Conservation (phyloP, 257 asterid genomes). For the Nicotiana tabacum region DNA sequence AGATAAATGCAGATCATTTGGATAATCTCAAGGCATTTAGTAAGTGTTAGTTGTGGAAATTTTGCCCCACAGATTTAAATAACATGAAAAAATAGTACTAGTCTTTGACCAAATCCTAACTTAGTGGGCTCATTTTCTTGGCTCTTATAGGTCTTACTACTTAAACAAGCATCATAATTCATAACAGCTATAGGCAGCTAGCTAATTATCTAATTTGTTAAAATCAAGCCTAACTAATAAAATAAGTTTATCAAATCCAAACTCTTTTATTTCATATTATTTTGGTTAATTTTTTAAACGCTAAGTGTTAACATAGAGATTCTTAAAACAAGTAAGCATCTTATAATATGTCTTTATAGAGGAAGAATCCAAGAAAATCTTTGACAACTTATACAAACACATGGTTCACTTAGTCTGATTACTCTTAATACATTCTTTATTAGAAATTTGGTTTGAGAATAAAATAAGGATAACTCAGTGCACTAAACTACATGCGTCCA, state of each 20-base stretch:
- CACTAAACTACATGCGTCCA: too few relatives aligned
- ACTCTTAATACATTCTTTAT: background rate
- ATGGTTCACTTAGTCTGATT: background rate
- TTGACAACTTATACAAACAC: constrained; percentile 4
- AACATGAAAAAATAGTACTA: background rate
- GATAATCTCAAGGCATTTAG: background rate
- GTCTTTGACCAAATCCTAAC: background rate
- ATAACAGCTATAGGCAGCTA: background rate
- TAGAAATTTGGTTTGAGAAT: background rate
- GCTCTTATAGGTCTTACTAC: background rate
- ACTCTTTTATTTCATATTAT: background rate
- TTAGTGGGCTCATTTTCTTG: background rate
- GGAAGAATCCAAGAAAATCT: background rate
- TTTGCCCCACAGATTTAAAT: background rate
- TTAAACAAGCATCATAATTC: background rate
- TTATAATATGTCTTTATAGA: background rate
- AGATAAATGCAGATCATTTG: background rate
- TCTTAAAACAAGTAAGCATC: background rate
- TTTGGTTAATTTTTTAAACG: background rate
- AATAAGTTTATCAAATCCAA: background rate
- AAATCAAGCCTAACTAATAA: background rate
- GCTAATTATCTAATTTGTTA: background rate
- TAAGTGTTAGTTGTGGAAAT: background rate
- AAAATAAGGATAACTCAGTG: too few relatives aligned
- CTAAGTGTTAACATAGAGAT: background rate